phyloP scores from a whole-genome alignment of 306 rosid species.

The Cicer bijugum region DNA sequence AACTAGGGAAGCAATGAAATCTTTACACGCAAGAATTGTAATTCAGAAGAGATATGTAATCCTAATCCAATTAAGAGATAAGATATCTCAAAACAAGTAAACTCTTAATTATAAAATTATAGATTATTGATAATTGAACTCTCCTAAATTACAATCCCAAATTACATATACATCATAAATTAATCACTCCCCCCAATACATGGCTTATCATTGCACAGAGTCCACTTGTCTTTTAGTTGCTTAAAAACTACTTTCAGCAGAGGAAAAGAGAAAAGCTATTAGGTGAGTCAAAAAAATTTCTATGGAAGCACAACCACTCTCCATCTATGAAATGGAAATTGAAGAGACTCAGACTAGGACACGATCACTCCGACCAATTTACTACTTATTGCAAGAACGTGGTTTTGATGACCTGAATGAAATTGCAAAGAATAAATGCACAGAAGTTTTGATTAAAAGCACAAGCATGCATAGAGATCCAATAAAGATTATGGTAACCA shows the following conservation, averaged over 20 bases:
- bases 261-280: neutral
- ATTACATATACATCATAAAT: constrained; percentile 20
- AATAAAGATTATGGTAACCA: constrained; percentile 8
- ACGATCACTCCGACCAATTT: constrained; percentile 5
- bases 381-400: neutral
- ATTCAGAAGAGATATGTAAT: constrained; percentile 7
- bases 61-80: neutral
- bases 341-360: neutral
- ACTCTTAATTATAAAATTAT: neutral
- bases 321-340: neutral
- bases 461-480: constrained; percentile 1
- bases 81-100: constrained; percentile 22
- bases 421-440: neutral
- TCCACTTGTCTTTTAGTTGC: neutral
- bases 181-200: neutral
- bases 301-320: neutral
- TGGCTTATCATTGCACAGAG: neutral
- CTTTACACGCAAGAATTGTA: neutral
- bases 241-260: constrained; percentile 2
- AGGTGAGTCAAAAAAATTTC: neutral
- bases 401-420: neutral
- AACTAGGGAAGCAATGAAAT: neutral
- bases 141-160: neutral
- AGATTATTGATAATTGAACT: neutral
- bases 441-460: constrained; percentile 20